Evolutionary conservation across 129 eudicot genomes (phyloP), one percentile per base, ranked within the genome.

Genomic region (Flaveria linearis): DNA sequence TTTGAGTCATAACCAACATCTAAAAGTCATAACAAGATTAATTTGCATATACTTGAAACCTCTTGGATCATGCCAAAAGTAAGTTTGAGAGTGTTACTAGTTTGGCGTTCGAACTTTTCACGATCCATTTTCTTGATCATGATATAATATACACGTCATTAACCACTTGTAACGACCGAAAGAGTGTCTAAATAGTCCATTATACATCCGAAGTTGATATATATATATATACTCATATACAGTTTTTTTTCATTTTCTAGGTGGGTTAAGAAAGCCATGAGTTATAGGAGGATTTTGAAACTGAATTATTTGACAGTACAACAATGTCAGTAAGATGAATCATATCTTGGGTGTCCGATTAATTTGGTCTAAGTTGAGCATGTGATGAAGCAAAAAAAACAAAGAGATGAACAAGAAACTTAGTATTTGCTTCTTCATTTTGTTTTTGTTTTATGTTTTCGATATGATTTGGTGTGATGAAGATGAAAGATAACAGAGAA

Each of bases 251-350:
- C 41, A 36, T 4, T 36, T 36, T 36, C 41, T 36, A 4, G 6
- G 41, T 36, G 7, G 7, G 41, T 36, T 33, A 33, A 4, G 39
- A 33, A 33, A 33, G 39, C 39, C 39, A 33, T 28, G 33, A 28
- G 0, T 28, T 28, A 4, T 28, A 28, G 33, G 33, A 28, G 33
- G 33, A 28, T 33, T 36, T 36, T 36, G 41, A 36, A 36, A 9
- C 57, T 45, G 63, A 80, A 61, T 73, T 80, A 74, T 23, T 80
- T 65, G 74, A 64, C 46, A 72, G 26, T 53, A 65, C 79, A 74
- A 73, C 79, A 73, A 80, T 57, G 79, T 65, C 50, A 39, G 67
- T 60, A 79, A 18, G 68, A 61, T 22, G 3, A 45, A 45, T 45
- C 13, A 11, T 9, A 45, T 70, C 28, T 72, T 64, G 73, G 73